Base-by-base conservation (phyloP, 306 rosid genomes). In the Arachis hypogaea region DNA sequence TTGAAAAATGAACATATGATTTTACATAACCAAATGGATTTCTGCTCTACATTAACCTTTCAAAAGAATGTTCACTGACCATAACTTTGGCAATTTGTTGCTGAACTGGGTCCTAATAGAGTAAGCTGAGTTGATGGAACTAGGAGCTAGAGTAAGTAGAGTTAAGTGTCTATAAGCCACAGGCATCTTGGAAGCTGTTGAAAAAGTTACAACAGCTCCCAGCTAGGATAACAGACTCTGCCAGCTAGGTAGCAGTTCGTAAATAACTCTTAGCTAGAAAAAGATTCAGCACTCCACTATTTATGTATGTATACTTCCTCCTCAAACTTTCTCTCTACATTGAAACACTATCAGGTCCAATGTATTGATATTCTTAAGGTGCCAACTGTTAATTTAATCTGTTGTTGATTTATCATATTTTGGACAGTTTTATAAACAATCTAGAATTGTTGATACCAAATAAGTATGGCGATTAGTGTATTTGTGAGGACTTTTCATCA, bases 21-120 rank as follows among this genome's bases (percentile, higher is more conserved):
- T 74, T 59, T 51, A 63, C 33, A 55, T 14, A 46, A 62, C 72
- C 40, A 61, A 75, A 68, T 46, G 71, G 69, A 69, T 51, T 69
- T 47, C 5, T 65, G 51, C 54, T 38, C 16, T 14, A 49, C 47
- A 45, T 63, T 47, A n/a, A 59, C 47, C 29, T 2, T 40, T 70
- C 54, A 12, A 4, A 29, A 64, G 12, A 18, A 66, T 30, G 74
- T 59, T 72, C 49, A n/a, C 56, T 63, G 60, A 40, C 14, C 11
- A 22, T 22, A 63, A 42, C 36, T 36, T 52, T 41, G 28, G 28
- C 46, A 45, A 29, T 45, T 69, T 46, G 72, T 74, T 40, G 7
- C 41, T 51, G 45, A n/a, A 43, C n/a, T 59, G 50, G 16, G 66
- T 36, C 59, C 68, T 22, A 22, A 22, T 22, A 22, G 28, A 22